Conservation (phyloP, 345 rosid genomes). For the Physaria fendleri region DNA sequence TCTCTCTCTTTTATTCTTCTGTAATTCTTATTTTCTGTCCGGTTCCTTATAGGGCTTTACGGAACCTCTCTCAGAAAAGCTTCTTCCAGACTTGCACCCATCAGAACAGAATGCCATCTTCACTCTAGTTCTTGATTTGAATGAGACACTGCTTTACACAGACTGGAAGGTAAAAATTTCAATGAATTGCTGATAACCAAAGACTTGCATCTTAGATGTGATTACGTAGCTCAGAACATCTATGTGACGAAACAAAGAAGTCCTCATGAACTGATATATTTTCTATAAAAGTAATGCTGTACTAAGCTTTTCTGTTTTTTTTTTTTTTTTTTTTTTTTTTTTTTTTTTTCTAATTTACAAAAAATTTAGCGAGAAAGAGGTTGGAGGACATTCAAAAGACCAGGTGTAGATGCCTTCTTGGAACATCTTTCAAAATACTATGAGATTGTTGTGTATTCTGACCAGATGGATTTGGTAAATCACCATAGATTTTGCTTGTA, state of each 20-base stretch:
- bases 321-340: too few relatives aligned
- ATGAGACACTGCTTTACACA: conserved; percentile 79
- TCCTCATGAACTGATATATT: background rate
- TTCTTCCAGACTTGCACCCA: conserved; percentile 96
- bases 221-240: background rate
- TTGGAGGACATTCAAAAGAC: conserved; percentile 98
- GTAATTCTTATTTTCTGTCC: background rate
- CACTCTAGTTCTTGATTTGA: conserved; percentile 93
- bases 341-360: too few relatives aligned
- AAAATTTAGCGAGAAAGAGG: conserved; percentile 86
- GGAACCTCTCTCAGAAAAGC: conserved; percentile 94
- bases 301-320: background rate
- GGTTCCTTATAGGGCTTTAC: conserved; percentile 55
- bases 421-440: conserved; percentile 78
- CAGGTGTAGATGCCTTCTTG: conserved; percentile 92
- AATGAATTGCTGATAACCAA: background rate
- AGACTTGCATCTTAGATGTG: background rate
- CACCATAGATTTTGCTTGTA: background rate
- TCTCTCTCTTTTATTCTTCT: background rate
- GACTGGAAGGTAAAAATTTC: conserved; percentile 77
- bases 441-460: conserved; percentile 86
- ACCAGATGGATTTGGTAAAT: conserved; percentile 74
- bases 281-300: background rate
- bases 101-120: conserved; percentile 73
- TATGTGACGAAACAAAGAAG: background rate